Base-by-base conservation (phyloP, 2,329 filamentous ascomycete species). In the Fusarium irregulare region DNA sequence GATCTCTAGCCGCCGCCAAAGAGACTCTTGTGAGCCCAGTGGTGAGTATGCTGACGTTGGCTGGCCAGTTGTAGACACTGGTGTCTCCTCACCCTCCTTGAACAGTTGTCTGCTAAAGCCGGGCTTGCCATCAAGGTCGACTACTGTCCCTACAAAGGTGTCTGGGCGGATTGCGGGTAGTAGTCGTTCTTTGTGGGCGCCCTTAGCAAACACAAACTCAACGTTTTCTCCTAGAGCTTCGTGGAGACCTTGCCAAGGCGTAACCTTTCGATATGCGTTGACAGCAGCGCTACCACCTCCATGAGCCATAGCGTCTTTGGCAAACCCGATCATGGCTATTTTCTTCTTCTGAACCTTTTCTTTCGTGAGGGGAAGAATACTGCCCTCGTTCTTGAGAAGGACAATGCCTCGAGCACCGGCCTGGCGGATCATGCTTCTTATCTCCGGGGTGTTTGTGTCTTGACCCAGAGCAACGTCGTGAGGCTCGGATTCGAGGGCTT, bases 351-450 rank as follows among this genome's bases (percentile, higher is more conserved):
- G 56, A 3, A 70, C 50, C 2, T 68, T 66, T 5, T 66, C 60
- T 10, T 65, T 73, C 2, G 64, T 82, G 7, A 88, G 73, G 1
- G 89, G 89, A 2, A 92, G 80, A 4, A 87, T 78, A 13, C 79
- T 77, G 30, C 83, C 82, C 21, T 89, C 82, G 62, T 92, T 92
- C 78, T 91, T 91, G 41, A 91, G 79, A 13, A 91, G 82, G 2
- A 91, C 88, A 13, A 90, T 86, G 0, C 87, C 87, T 60, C 88
- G 85, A 1, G 73, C 72, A 6, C 72, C 73, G 4, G 71, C 67
- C 6, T 75, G 69, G 3, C 75, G 71, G 20, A 77, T 76, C 50
- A 77, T 66, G 1, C 30, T 64, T 6, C 70, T 46, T 6, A 70
- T 48, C 45, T 80, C 77, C 4, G 75, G 74, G 9, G 65, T 75